Base-by-base conservation (phyloP, 768 basidiomycete genomes). In the Russula sp. region DNA sequence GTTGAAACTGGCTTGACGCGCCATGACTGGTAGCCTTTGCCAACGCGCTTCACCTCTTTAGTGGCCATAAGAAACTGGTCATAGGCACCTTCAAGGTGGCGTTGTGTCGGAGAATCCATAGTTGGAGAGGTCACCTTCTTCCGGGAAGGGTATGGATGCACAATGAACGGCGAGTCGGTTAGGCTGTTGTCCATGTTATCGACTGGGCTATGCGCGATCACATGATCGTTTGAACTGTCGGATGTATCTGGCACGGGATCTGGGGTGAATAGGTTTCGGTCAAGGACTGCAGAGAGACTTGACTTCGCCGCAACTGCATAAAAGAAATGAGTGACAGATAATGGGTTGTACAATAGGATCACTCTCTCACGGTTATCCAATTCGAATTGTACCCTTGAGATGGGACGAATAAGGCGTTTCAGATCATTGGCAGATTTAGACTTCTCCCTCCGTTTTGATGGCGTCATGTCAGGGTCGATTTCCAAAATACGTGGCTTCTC, bases 61-160 rank as follows among this genome's bases (percentile, higher is more conserved):
- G 87, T 88, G 11, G 88, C 85, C 86, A 90, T 88, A 34, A 92
- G 76, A 75, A 91, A 86, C 45, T 86, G 83, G 66, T 93, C 90
- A 63, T 92, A 93, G 18, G 87, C 86, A 58, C 82, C 82, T 74
- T 91, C 89, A 32, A 88, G 69, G 49, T 80, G 82, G 45, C 79
- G 83, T 60, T 75, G 81, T 59, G 78, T 79, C 0, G 86, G 85
- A 0, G 85, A 79, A 60, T 85, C 83, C 5, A 79, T 68, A 20
- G 69, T 65, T 5, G 68, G 67, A 9, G 74, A 73, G 11, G 75
- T 75, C 20, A 69, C 70, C 35, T 75, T 71, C 59, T 77, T 73
- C 60, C 83, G 74, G 3, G 78, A 69, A 11, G 85, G 83, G 67
- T 87, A 88, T 2, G 86, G 82, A 65, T 87, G 81, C 39, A 89